Conservation (phyloP, 306 rosid genomes). For the Senna siamea region DNA sequence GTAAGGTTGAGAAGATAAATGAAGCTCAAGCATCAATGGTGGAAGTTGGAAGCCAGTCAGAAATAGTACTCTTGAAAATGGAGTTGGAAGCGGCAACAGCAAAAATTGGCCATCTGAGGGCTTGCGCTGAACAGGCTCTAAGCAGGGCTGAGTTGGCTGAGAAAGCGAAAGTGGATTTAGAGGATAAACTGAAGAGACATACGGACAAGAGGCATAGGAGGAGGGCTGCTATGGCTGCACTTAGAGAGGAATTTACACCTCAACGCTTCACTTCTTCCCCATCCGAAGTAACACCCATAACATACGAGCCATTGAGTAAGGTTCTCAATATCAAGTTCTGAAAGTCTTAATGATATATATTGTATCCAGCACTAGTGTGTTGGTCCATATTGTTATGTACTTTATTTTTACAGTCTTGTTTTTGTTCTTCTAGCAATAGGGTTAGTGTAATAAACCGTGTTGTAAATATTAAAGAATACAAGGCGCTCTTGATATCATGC, state of each 20-base stretch:
- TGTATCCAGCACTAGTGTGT: too few species aligned
- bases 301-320: conserved; percentile 55
- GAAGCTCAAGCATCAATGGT: conserved; percentile 30
- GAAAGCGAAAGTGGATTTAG: conserved; percentile 69
- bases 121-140: conserved; percentile 73
- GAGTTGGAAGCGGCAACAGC: conserved; percentile 61
- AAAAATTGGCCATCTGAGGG: conserved; percentile 64
- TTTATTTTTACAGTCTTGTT: background rate
- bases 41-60: conserved; percentile 7
- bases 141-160: conserved; percentile 83
- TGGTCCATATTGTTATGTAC: background rate
- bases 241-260: conserved; percentile 58
- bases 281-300: conserved; percentile 33
- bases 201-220: conserved; percentile 59
- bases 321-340: conserved; percentile 74
- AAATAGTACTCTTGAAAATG: conserved; percentile 55
- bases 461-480: background rate
- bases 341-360: background rate
- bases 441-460: background rate
- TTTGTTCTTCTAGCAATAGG: background rate
- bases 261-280: conserved; percentile 45
- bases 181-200: conserved; percentile 63
- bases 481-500: background rate
- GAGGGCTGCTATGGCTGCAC: conserved; percentile 68
- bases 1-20: conserved; percentile 37